Evolutionary conservation across 768 basidiomycete species (phyloP).

Genomic region (Mycena rebaudengoi): DNA sequence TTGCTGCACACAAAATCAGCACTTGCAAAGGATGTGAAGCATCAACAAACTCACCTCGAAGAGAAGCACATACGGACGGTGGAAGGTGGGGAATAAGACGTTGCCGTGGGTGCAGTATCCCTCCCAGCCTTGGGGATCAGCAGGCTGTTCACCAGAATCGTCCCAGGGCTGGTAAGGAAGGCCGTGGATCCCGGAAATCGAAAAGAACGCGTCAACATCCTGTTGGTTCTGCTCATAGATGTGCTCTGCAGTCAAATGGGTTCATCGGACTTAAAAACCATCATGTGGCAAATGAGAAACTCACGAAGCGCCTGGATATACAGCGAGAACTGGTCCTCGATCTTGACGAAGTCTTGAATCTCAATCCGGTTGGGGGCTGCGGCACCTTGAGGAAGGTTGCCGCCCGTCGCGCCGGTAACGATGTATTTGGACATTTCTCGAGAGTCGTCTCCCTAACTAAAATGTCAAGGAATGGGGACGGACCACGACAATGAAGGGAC

Average conservation of each 20-base stretch:
- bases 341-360: slow-evolving; percentile 52
- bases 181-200: slow-evolving; percentile 62
- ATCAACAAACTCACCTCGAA: slow-evolving; percentile 50
- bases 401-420: slow-evolving; percentile 28
- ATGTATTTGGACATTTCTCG: slow-evolving; percentile 26
- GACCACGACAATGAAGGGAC: neutral
- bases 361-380: slow-evolving; percentile 49
- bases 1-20: slow-evolving; percentile 48
- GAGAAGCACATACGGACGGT: slow-evolving; percentile 59
- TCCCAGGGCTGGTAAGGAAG: slow-evolving; percentile 56
- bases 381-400: slow-evolving; percentile 10
- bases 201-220: slow-evolving; percentile 49
- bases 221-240: slow-evolving; percentile 42
- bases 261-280: neutral
- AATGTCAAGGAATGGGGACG: neutral
- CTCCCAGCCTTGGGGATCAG: slow-evolving; percentile 36
- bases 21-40: neutral
- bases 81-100: slow-evolving; percentile 64
- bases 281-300: slow-evolving; percentile 20
- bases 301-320: slow-evolving; percentile 60
- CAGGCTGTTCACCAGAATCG: slow-evolving; percentile 41
- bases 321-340: slow-evolving; percentile 56
- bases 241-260: slow-evolving; percentile 28
- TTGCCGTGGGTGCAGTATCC: slow-evolving; percentile 68
- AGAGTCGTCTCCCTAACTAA: neutral